Evolutionary conservation across 495 filamentous ascomycete species (phyloP).

Genomic region (Trypethelium eluteriae): DNA sequence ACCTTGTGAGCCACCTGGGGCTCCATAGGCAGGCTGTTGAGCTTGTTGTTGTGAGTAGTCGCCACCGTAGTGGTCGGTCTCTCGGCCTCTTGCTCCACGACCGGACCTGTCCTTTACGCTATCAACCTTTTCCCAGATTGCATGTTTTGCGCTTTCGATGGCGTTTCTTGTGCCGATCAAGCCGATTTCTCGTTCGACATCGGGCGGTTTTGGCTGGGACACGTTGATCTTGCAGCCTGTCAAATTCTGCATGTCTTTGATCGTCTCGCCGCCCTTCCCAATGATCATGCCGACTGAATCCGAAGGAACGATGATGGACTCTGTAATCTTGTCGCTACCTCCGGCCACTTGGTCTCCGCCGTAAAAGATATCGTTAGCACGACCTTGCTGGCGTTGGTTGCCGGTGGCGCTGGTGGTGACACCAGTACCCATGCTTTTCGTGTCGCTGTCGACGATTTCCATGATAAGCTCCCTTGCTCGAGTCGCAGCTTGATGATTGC

Average conservation of each 20-base stretch:
- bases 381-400: slow-evolving; percentile 20
- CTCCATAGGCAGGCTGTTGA: slow-evolving; percentile 23
- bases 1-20: slow-evolving; percentile 39
- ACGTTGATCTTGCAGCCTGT: slow-evolving; percentile 89
- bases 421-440: slow-evolving; percentile 36
- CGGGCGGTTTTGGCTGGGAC: slow-evolving; percentile 60
- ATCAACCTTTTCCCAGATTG: slow-evolving; percentile 83
- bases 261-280: slow-evolving; percentile 76
- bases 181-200: slow-evolving; percentile 71
- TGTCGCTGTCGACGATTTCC: slow-evolving; percentile 83
- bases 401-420: slow-evolving; percentile 18
- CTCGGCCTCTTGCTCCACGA: slow-evolving; percentile 34
- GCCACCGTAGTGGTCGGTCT: slow-evolving; percentile 36
- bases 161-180: slow-evolving; percentile 64
- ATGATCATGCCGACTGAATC: slow-evolving; percentile 90
- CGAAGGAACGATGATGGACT: slow-evolving; percentile 70
- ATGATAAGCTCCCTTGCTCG: slow-evolving; percentile 71
- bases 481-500: slow-evolving; percentile 54
- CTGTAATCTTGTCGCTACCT: slow-evolving; percentile 59
- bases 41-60: slow-evolving; percentile 40
- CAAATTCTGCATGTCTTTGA: slow-evolving; percentile 73
- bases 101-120: slow-evolving; percentile 47
- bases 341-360: slow-evolving; percentile 25
- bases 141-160: slow-evolving; percentile 63
- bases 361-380: slow-evolving; percentile 28